Base-by-base conservation (phyloP, 768 basidiomycete genomes). In the Multifurca ochricompacta region DNA sequence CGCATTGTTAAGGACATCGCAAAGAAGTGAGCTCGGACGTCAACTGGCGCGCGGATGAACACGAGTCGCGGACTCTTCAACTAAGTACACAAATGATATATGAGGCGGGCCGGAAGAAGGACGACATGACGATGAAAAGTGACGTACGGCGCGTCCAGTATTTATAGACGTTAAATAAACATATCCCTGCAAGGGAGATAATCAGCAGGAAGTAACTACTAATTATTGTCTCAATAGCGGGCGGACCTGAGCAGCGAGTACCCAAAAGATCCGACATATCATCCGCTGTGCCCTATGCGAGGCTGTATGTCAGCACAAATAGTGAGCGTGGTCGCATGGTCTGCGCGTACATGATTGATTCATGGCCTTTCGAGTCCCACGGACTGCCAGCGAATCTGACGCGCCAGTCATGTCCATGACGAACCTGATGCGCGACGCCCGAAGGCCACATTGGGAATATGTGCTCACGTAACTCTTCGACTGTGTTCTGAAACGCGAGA, bases 361-460 rank as follows among this genome's bases (percentile, higher is more conserved):
- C 77, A 19, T 71, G 69, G 3, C 83, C 83, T 37, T 70, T 71
- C 58, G 80, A 71, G 43, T 73, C 76, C 87, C 87, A 90, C 4
- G 87, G 87, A n/a, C 74, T 71, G 56, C 79, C 79, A 54, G 72
- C 70, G 60, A 89, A 87, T 16, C 71, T 75, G n/a, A 85, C 77
- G 37, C 75, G 76, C 77, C 83, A 86, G n/a, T 71, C 68, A 62
- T 75, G 65, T 48, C 74, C 71, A 37, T 66, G 60, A 55, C 73
- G 63, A 36, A 72, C 63, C 56, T 80, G 75, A 18, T 71, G 64
- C 37, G 76, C 75, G 41, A 83, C 68, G 1, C 87, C 86, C n/a
- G 78, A 74, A 21, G 77, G 77, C 87, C 87, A 90, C 64, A 82
- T 69, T 13, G 77, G 76, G 60, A 82, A 71, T 21, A 89, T 73